Evolutionary conservation across 371 early-diverging fungal genomes (phyloP).

Genomic region (Zancudomyces culisetae): DNA sequence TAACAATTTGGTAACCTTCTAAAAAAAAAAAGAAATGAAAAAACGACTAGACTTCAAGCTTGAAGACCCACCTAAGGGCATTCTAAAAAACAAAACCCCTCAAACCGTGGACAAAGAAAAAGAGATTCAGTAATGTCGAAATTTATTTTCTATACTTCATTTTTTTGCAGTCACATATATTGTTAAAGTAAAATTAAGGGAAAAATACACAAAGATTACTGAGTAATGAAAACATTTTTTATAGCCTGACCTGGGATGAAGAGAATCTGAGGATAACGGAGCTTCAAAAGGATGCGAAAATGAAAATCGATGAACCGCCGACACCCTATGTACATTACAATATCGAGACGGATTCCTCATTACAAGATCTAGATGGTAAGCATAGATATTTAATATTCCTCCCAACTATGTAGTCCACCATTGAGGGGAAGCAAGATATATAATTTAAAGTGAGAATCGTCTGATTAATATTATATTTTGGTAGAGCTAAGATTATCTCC

Average conservation of each 20-base stretch:
- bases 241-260: conserved; percentile 83
- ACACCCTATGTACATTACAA: conserved; percentile 86
- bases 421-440: no score
- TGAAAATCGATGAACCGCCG: conserved; percentile 95
- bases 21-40: background rate
- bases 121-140: background rate
- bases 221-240: background rate
- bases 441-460: no score
- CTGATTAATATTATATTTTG: no score
- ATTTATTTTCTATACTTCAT: background rate
- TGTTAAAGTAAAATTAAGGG: background rate
- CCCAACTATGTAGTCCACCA: no score
- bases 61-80: background rate
- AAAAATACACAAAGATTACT: no score
- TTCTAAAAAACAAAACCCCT: background rate
- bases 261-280: conserved; percentile 78
- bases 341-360: conserved; percentile 45
- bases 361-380: conserved; percentile 33
- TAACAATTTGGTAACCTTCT: no score
- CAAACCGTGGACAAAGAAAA: background rate
- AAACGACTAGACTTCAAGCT: background rate
- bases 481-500: conserved; percentile 13
- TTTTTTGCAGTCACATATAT: background rate
- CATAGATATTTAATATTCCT: no score
- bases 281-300: conserved; percentile 70